A percentile compares a stretch with the other conserved stretches of the same genome.
These are phyloP conservation scores for Stagonosporopsis rhizophila DNA, from an alignment of 2,329 filamentous ascomycete species.

Conservation along the genomic window DNA sequence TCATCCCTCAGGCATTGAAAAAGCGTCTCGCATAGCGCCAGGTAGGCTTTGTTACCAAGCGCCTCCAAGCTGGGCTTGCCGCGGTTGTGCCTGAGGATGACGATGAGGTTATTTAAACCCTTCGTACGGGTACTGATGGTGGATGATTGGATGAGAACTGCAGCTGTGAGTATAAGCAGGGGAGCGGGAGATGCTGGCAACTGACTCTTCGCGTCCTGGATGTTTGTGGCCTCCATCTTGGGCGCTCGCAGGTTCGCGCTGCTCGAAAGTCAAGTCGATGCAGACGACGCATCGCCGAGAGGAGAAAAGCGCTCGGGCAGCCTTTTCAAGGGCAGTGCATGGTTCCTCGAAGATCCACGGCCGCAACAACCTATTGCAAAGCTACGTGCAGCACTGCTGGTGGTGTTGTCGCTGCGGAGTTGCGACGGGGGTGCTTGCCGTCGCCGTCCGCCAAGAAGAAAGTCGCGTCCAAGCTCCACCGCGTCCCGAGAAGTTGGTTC, in stretches of 20 bases:
- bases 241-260: constrained; percentile 18
- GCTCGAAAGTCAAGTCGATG: constrained; percentile 11
- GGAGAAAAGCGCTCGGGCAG: background rate
- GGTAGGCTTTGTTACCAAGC: constrained; percentile 79
- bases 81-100: constrained; percentile 63
- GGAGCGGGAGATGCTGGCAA: background rate
- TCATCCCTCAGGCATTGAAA: constrained; percentile 75
- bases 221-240: constrained; percentile 42
- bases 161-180: constrained; percentile 17
- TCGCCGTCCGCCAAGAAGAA: constrained; percentile 18
- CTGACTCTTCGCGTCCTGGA: constrained; percentile 48
- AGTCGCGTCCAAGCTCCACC: constrained; percentile 36
- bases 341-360: constrained; percentile 2
- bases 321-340: background rate
- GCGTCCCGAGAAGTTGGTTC: constrained; percentile 33
- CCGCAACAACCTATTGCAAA: background rate
- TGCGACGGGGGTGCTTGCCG: constrained; percentile 24
- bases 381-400: background rate
- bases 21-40: constrained; percentile 79
- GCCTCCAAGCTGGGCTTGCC: constrained; percentile 50
- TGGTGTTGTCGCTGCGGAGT: constrained; percentile 26
- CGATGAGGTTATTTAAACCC: constrained; percentile 63
- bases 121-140: constrained; percentile 54
- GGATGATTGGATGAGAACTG: constrained; percentile 42
- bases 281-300: constrained; percentile 20